Evolutionary conservation across 768 basidiomycete species (phyloP).

Genomic region (Tulasnella sp.): DNA sequence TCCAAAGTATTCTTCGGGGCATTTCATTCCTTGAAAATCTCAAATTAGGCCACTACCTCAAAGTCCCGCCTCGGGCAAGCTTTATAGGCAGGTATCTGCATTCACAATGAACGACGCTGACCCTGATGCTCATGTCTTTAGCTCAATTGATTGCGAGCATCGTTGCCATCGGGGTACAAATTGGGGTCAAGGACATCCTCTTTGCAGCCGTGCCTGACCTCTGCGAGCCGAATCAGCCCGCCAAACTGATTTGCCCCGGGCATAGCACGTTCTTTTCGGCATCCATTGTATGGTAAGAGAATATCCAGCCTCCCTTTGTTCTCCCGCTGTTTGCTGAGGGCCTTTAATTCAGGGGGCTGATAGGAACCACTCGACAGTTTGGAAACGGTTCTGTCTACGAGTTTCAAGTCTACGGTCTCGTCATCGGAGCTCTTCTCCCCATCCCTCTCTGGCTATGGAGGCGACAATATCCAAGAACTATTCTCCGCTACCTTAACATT

Average conservation of each 20-base stretch:
- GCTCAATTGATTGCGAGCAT: constrained; percentile 41
- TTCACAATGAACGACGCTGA: neutral
- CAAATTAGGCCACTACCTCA: constrained; percentile 50
- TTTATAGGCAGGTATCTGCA: constrained; percentile 39
- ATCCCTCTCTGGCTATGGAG: constrained; percentile 43
- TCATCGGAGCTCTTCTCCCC: constrained; percentile 44
- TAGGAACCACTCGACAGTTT: constrained; percentile 47
- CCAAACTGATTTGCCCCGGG: constrained; percentile 43
- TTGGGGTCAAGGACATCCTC: constrained; percentile 42
- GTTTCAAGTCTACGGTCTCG: constrained; percentile 41
- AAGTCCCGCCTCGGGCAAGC: constrained; percentile 46
- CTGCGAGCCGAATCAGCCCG: constrained; percentile 38
- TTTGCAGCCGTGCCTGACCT: constrained; percentile 42
- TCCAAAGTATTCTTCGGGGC: constrained; percentile 37
- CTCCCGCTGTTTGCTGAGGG: neutral
- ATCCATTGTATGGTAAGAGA: constrained; percentile 44
- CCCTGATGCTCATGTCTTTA: constrained; percentile 33
- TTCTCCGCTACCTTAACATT: constrained; percentile 41
- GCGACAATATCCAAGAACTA: constrained; percentile 38
- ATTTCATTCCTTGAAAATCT: constrained; percentile 36
- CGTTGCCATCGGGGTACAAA: constrained; percentile 41
- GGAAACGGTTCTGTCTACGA: constrained; percentile 41
- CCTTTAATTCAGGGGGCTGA: constrained; percentile 41
- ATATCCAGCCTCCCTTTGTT: neutral
- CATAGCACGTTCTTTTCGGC: constrained; percentile 35